A percentile compares a stretch with the other conserved stretches of the same genome.
Conservation (phyloP, 202 grass and related monocot genomes). For the Dendrocalamus latiflorus region DNA sequence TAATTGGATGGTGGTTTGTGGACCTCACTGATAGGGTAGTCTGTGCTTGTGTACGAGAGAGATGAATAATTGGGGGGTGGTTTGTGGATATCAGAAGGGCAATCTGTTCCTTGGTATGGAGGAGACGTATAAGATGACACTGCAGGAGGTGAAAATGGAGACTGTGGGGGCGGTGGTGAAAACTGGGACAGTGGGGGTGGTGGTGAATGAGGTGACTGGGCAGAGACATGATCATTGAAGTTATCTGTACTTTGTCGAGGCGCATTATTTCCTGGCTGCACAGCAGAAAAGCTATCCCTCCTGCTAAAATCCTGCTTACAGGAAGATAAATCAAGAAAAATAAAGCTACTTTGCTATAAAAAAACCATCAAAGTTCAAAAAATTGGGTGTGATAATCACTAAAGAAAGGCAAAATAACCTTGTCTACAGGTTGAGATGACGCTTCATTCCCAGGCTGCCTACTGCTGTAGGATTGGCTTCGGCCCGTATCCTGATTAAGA, state of each 20-base stretch:
- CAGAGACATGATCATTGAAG: slow-evolving; percentile 35
- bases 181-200: slow-evolving; percentile 22
- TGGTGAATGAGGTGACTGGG: slow-evolving; percentile 41
- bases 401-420: slow-evolving; percentile 41
- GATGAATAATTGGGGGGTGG: slow-evolving; percentile 33
- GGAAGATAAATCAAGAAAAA: slow-evolving; percentile 13
- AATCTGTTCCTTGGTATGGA: slow-evolving; percentile 40
- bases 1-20: slow-evolving; percentile 49
- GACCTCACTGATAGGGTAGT: slow-evolving; percentile 43
- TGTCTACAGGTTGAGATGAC: slow-evolving; percentile 41
- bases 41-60: slow-evolving; percentile 28
- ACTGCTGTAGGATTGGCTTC: slow-evolving; percentile 45
- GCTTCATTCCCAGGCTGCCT: slow-evolving; percentile 40
- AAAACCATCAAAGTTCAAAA: background rate
- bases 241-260: slow-evolving; percentile 29
- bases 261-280: slow-evolving; percentile 30
- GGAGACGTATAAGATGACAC: slow-evolving; percentile 46
- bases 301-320: slow-evolving; percentile 52
- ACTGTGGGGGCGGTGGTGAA: slow-evolving; percentile 26
- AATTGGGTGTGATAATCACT: background rate
- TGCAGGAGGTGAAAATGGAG: slow-evolving; percentile 28
- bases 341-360: background rate
- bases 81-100: slow-evolving; percentile 35
- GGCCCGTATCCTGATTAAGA: slow-evolving; percentile 52
- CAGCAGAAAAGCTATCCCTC: slow-evolving; percentile 55